Evolutionary conservation across 768 basidiomycete species (phyloP), one percentile per base, ranked within the genome.

Genomic region (Kwoniella newhampshirensis): DNA sequence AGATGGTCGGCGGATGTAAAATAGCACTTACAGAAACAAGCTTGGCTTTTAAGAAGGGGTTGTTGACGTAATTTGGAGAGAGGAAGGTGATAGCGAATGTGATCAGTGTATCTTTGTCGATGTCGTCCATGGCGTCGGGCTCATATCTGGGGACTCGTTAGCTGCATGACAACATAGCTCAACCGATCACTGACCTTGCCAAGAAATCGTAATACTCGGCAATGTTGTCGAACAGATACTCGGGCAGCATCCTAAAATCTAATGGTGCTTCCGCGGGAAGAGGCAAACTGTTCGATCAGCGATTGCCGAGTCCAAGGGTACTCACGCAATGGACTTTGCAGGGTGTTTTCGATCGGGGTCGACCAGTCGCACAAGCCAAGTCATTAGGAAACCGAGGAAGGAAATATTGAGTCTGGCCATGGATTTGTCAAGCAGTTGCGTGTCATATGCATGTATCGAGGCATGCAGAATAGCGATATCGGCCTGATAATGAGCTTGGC

Each of bases 51-150:
- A 99, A 75, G 81, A 94, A 97, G 0, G 96, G 96, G 66, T 98
- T 99, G 80, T 96, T 96, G 81, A 99, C 93, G 75, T 92, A 98
- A 84, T 90, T 91, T 0, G 93, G 94, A 35, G 90, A 91, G 59
- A 99, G 79, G 81, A 97, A 97, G 1, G 90, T 91, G 64, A 99
- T 78, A 18, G 86, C 82, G 77, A 97, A 98, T 0, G 86, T 83
- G 65, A 98, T 79, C 13, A 98, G 79, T 63, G 92, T 91, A 11
- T 85, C 83, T 78, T 90, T 93, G 42, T 92, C 91, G 0, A 87
- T 81, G 46, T 89, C 77, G 57, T 91, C 87, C 48, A 97, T 83
- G 49, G 87, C 89, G 42, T 91, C 84, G 0, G 91, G 91, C 6
- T 75, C 60, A 54, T 76, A 73, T 20, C 75, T 77, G 57, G 13